Evolutionary conservation across 202 grass and related monocot species (phyloP).

Genomic region (Eragrostis tef): DNA sequence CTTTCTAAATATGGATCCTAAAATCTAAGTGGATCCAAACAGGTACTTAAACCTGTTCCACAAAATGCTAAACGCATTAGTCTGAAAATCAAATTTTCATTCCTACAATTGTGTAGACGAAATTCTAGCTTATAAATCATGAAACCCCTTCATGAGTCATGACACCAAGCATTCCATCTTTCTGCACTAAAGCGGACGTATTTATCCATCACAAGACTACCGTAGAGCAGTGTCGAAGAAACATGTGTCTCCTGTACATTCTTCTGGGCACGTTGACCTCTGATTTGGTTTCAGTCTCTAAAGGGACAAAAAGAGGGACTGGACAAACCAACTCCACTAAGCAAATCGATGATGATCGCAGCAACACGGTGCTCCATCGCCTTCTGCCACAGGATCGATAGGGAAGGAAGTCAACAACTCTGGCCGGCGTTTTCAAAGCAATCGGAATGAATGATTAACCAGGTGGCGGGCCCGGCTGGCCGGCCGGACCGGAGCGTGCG

Average conservation of each 20-base stretch:
- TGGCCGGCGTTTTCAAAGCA: slow-evolving; percentile 26
- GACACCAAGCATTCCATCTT: not conserved
- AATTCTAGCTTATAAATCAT: too few relatives aligned
- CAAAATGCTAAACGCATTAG: too few relatives aligned
- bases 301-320: not conserved
- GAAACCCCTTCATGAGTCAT: not conserved
- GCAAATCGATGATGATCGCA: not conserved
- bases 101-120: too few relatives aligned
- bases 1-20: too few relatives aligned
- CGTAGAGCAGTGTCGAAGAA: not conserved
- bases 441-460: not conserved
- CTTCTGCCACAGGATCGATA: not conserved
- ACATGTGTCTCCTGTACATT: not conserved
- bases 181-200: not conserved
- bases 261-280: slow-evolving; percentile 1
- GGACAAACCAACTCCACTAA: not conserved
- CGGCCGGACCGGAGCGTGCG: not conserved
- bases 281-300: not conserved
- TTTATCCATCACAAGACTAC: not conserved
- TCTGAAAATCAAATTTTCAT: too few relatives aligned
- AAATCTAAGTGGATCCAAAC: too few relatives aligned
- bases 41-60: too few relatives aligned
- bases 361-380: not conserved
- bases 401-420: slow-evolving; percentile 23
- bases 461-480: not conserved